Conservation (phyloP, 2,329 filamentous ascomycete genomes). For the Allantophomopsis cytisporea region DNA sequence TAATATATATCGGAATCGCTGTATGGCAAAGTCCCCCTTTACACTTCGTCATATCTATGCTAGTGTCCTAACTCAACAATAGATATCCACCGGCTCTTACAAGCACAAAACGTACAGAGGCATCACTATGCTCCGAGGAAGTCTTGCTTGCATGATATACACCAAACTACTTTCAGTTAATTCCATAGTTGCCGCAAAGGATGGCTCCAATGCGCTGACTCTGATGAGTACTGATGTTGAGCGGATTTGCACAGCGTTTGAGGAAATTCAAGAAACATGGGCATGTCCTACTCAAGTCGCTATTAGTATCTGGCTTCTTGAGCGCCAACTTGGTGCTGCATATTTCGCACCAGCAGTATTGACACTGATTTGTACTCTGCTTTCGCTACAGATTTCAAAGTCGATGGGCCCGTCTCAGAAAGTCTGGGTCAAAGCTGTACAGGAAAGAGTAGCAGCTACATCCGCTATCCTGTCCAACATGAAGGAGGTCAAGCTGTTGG, state of each 20-base stretch:
- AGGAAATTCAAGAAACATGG: slow-evolving; percentile 21
- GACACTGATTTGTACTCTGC: slow-evolving; percentile 1
- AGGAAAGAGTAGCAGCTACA: slow-evolving; percentile 16
- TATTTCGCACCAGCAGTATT: slow-evolving; percentile 6
- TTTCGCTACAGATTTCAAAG: neutral
- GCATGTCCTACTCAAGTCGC: slow-evolving; percentile 20
- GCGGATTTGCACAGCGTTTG: slow-evolving; percentile 20
- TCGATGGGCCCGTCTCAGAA: slow-evolving; percentile 11
- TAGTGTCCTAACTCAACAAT: too few species aligned
- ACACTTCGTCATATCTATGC: too few species aligned
- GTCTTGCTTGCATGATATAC: slow-evolving; percentile 18
- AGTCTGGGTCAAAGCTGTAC: slow-evolving; percentile 16
- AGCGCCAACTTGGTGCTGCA: slow-evolving; percentile 12
- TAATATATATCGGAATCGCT: slow-evolving; percentile 28
- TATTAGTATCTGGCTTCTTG: slow-evolving; percentile 19
- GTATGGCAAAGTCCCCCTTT: slow-evolving; percentile 8
- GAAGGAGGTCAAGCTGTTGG: slow-evolving; percentile 19
- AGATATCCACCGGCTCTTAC: slow-evolving; percentile 14
- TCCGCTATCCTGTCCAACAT: slow-evolving; percentile 16
- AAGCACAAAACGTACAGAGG: slow-evolving; percentile 22
- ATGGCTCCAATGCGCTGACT: slow-evolving; percentile 22
- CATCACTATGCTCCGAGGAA: slow-evolving; percentile 22
- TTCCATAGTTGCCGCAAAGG: slow-evolving; percentile 6
- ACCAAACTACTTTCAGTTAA: slow-evolving; percentile 15
- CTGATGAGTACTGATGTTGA: slow-evolving; percentile 29